Conservation (phyloP, 2,329 filamentous ascomycete species). For the Claviceps africana region DNA sequence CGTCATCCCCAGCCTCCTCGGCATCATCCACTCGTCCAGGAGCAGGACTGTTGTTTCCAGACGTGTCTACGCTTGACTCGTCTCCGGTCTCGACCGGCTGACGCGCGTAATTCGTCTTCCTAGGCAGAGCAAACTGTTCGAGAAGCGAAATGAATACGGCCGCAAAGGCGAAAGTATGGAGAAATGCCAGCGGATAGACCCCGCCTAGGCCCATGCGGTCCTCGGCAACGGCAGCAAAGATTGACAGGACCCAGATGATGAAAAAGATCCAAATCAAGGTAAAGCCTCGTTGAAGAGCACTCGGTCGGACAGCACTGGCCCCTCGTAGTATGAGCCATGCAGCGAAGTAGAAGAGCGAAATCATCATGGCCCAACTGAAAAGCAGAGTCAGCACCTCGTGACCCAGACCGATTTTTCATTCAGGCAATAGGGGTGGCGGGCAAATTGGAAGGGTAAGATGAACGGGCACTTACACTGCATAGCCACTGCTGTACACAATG, state of each 20-base stretch:
- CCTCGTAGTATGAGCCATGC: constrained; percentile 75
- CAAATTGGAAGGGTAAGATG: background rate
- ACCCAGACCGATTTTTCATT: background rate
- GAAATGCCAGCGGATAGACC: constrained; percentile 71
- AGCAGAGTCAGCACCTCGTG: constrained; percentile 8
- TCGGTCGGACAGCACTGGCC: constrained; percentile 67
- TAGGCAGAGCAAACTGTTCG: constrained; percentile 65
- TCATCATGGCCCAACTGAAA: constrained; percentile 65
- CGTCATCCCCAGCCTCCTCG: constrained; percentile 9
- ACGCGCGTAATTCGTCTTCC: constrained; percentile 54
- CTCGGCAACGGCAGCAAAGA: constrained; percentile 61
- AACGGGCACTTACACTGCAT: constrained; percentile 47
- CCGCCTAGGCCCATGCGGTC: constrained; percentile 58
- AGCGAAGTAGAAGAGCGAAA: constrained; percentile 64
- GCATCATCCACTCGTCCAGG: background rate
- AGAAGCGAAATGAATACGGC: constrained; percentile 61
- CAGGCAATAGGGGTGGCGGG: background rate
- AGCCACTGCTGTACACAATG: constrained; percentile 81
- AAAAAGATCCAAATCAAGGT: constrained; percentile 72
- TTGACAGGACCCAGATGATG: constrained; percentile 57
- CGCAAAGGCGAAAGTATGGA: constrained; percentile 61
- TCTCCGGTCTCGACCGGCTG: constrained; percentile 38
- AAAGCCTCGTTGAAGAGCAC: constrained; percentile 73
- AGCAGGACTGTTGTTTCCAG: constrained; percentile 21
- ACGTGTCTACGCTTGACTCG: constrained; percentile 22